Percentiles rank a stretch among this genome's conserved stretches.
Conservation (phyloP, 2,329 filamentous ascomycete genomes). For the Pseudogymnoascus sp. region DNA sequence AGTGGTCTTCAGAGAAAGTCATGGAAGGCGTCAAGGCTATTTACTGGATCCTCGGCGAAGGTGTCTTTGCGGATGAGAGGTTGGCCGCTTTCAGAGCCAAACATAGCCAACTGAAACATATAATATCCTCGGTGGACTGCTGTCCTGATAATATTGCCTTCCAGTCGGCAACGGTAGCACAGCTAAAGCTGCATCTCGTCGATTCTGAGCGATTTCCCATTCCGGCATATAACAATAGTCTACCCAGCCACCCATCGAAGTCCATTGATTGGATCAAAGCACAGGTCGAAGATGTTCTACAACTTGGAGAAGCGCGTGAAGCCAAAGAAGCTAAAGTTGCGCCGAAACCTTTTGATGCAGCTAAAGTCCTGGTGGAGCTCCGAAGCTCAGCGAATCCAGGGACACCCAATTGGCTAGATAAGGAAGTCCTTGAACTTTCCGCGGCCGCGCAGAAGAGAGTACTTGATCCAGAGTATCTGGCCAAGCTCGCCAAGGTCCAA, state of each 20-base stretch:
- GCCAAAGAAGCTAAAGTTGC: background rate
- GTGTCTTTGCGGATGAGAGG: conserved; percentile 51
- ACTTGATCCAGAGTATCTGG: conserved; percentile 37
- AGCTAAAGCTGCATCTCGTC: conserved; percentile 61
- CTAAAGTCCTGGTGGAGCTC: conserved; percentile 32
- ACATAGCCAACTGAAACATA: conserved; percentile 55
- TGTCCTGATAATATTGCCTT: conserved; percentile 69
- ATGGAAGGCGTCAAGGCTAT: conserved; percentile 60
- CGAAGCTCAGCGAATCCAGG: conserved; percentile 15
- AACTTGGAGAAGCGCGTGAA: conserved; percentile 16
- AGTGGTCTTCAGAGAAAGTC: conserved; percentile 58
- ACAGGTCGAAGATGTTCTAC: conserved; percentile 12
- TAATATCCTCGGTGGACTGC: conserved; percentile 66
- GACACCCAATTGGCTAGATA: conserved; percentile 18
- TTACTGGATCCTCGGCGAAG: conserved; percentile 73
- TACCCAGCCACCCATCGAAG: background rate
- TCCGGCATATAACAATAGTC: conserved; percentile 53
- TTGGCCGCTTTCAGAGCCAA: conserved; percentile 62
- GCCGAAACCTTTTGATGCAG: conserved; percentile 36
- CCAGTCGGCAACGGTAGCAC: conserved; percentile 55
- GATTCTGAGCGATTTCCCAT: conserved; percentile 66
- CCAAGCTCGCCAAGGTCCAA: conserved; percentile 42
- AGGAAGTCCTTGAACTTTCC: conserved; percentile 46
- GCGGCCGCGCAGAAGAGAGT: conserved; percentile 35
- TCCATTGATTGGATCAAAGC: conserved; percentile 4